Conservation (phyloP, 805 yeast species). For the Myxozyma kluyveri region DNA sequence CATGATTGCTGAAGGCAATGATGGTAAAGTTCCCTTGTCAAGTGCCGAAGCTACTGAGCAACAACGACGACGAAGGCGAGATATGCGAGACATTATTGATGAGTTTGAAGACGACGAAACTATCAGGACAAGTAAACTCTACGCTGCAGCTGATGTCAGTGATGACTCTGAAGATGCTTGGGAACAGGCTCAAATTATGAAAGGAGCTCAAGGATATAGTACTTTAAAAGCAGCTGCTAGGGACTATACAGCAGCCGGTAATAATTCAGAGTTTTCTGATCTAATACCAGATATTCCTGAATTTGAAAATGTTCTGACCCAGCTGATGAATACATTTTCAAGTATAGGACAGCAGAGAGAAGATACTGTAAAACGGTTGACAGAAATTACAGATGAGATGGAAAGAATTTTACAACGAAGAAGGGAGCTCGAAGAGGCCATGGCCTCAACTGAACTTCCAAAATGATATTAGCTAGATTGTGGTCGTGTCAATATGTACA, state of each 20-base stretch:
- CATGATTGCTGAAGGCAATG: constrained; percentile 26
- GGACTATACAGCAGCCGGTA: not conserved
- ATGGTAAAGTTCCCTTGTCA: constrained; percentile 27
- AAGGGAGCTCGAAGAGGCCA: constrained; percentile 14
- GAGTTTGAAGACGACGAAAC: constrained; percentile 23
- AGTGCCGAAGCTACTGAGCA: constrained; percentile 23
- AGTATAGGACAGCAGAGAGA: constrained; percentile 15
- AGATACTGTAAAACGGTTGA: constrained; percentile 9
- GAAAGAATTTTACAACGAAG: constrained; percentile 16
- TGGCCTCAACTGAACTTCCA: constrained; percentile 1
- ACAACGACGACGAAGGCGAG: constrained; percentile 11
- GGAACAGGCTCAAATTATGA: constrained; percentile 26
- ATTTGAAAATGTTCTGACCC: constrained; percentile 15
- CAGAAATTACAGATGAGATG: constrained; percentile 8
- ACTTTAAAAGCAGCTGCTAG: not conserved
- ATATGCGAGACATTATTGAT: constrained; percentile 20
- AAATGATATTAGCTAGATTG: not conserved
- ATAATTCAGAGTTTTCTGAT: not conserved
- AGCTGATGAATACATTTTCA: constrained; percentile 15
- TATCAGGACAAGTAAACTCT: constrained; percentile 6
- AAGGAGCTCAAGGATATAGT: constrained; percentile 20
- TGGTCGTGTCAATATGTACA: constrained; percentile 3
- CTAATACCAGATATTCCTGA: constrained; percentile 20
- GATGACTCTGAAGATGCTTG: constrained; percentile 22
- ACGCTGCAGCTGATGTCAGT: constrained; percentile 10